Conservation (phyloP, 306 rosid species). For the Lablab purpureus region DNA sequence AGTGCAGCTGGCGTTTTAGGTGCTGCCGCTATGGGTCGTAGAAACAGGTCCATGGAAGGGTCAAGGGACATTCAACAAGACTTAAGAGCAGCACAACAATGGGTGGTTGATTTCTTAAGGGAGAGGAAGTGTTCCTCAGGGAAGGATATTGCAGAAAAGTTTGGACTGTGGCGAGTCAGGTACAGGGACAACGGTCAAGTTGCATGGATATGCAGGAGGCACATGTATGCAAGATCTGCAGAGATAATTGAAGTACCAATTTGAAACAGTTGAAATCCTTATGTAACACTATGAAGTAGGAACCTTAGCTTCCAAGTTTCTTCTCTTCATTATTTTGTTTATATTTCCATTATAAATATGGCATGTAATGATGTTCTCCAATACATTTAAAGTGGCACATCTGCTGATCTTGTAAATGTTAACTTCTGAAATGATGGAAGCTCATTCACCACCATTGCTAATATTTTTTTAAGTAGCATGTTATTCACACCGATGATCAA, state of each 20-base stretch:
- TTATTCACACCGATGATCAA: too few relatives aligned
- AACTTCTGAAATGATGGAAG: conserved; percentile 13
- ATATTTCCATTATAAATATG: conserved; percentile 13
- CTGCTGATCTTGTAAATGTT: background rate
- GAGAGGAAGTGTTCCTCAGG: conserved; percentile 84
- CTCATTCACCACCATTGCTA: background rate
- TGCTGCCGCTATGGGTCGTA: conserved; percentile 66
- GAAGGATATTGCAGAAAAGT: conserved; percentile 93
- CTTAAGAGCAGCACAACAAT: conserved; percentile 82
- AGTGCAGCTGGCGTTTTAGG: conserved; percentile 75
- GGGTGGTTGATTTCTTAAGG: conserved; percentile 92
- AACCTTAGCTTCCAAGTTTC: conserved; percentile 31
- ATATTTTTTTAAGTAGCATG: background rate
- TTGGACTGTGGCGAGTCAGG: conserved; percentile 91
- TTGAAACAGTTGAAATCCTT: conserved; percentile 49
- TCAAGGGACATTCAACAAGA: conserved; percentile 82
- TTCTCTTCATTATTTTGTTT: background rate
- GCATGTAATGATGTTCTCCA: conserved; percentile 20
- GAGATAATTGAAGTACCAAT: conserved; percentile 88
- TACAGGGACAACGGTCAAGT: conserved; percentile 84
- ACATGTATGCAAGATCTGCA: conserved; percentile 77
- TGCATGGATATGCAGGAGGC: conserved; percentile 95
- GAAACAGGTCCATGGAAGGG: conserved; percentile 58
- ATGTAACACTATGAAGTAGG: conserved; percentile 3
- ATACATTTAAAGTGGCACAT: background rate